phyloP scores from a whole-genome alignment of 495 filamentous ascomycete genomes.

The Filosporella fistucella region DNA sequence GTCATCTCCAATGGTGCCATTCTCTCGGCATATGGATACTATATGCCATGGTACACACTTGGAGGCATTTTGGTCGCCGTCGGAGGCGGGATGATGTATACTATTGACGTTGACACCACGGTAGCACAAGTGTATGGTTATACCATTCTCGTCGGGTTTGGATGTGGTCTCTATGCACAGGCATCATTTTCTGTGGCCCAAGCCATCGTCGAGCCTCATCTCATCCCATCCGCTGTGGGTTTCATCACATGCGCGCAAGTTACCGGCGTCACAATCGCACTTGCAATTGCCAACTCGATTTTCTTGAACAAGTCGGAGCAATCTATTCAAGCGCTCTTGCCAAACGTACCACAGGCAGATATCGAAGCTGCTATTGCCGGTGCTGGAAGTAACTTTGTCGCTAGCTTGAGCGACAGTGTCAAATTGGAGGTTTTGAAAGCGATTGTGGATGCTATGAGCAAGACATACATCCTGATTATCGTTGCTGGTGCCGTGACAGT shows the following conservation, averaged over 20 bases:
- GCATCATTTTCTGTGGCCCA: constrained; percentile 51
- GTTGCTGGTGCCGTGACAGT: constrained; percentile 40
- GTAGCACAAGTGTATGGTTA: constrained; percentile 48
- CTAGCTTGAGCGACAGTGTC: constrained; percentile 28
- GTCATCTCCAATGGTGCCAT: constrained; percentile 45
- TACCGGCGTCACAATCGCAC: constrained; percentile 42
- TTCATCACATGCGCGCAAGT: constrained; percentile 54
- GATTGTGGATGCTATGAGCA: constrained; percentile 45
- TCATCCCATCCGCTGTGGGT: constrained; percentile 39
- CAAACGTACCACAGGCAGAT: constrained; percentile 26
- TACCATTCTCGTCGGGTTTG: constrained; percentile 46
- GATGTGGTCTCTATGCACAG: constrained; percentile 46
- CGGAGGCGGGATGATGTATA: constrained; percentile 49
- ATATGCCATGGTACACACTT: constrained; percentile 54
- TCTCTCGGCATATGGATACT: constrained; percentile 45
- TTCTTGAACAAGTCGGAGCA: constrained; percentile 43
- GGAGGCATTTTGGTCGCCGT: constrained; percentile 42
- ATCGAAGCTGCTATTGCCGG: constrained; percentile 47
- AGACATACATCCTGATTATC: constrained; percentile 45
- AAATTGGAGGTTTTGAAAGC: constrained; percentile 36
- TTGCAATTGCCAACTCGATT: constrained; percentile 53
- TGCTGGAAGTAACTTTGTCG: constrained; percentile 35
- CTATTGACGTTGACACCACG: constrained; percentile 24
- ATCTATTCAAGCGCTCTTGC: constrained; percentile 31
- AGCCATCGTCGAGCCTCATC: constrained; percentile 33